Base-by-base conservation (phyloP, 441 rosid species). In the Euphorbia celastroides region DNA sequence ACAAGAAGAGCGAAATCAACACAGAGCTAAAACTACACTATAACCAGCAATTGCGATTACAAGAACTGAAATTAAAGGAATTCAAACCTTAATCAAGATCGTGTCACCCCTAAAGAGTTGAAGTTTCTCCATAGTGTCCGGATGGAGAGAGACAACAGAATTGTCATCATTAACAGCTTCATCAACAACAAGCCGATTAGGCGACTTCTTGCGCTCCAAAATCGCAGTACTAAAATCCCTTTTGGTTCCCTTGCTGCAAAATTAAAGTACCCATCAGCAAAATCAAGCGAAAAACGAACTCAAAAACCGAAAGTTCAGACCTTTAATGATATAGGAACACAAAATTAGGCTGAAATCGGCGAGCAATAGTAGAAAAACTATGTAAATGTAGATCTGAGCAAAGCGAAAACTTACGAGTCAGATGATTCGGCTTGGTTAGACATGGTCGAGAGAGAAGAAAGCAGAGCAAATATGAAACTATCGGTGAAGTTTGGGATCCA, bases 21-120 rank as follows among this genome's bases (percentile, higher is more conserved):
- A 55, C n/a, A 26, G 12, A 20, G 26, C 10, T 5, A 20, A 51
- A 11, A 51, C 56, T 51, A 2, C 56, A 20, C n/a, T n/a, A 51
- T 19, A 51, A 19, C 56, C 56, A 2, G 23, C 26, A 55, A 25
- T 12, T 93, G 87, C 22, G 93, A 81, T 79, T 88, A 90, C 68
- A 46, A 36, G 51, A 65, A 32, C 20, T 12, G 32, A 59, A 38
- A 10, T 31, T 1, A 60, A 64, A 8, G 19, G 42, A 75, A 55
- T 28, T 27, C 30, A 22, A 70, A 92, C 98, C 96, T 93, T 90
- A 70, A 88, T 81, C 62, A 88, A 78, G 78, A 93, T 87, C 5
- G 98, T 90, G 65, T 93, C 96, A 6, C 97, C 96, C 22, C 97
- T 87, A 62, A 93, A 93, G 54, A 90, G 87, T 82, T 93, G 98